A percentile compares a stretch with the other conserved stretches of the same genome.
These are phyloP conservation scores for Podaxis sp. DNA, from an alignment of 768 basidiomycete species.

Conservation along the genomic window DNA sequence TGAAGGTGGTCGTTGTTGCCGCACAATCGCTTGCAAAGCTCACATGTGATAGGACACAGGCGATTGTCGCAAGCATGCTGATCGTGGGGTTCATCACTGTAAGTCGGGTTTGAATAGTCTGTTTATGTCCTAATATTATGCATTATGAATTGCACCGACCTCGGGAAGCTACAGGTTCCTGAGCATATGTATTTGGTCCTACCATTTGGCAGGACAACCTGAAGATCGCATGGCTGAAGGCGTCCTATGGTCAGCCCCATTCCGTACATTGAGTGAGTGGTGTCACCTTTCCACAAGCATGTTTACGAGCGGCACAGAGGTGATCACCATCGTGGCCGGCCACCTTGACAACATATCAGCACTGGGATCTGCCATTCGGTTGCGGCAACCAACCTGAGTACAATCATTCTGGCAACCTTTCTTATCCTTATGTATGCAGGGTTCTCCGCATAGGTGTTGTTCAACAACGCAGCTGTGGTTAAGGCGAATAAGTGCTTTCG, in stretches of 20 bases:
- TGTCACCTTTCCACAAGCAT: constrained; percentile 55
- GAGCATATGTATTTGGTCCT: constrained; percentile 36
- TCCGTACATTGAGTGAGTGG: constrained; percentile 13
- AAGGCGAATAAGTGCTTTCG: neutral
- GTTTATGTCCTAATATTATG: neutral
- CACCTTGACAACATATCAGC: constrained; percentile 33
- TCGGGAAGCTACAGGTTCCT: constrained; percentile 40
- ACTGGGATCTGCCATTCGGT: neutral
- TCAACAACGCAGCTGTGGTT: constrained; percentile 53
- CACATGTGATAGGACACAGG: constrained; percentile 53
- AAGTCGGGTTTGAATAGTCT: neutral
- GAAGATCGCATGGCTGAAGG: constrained; percentile 39
- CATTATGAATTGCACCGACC: constrained; percentile 27
- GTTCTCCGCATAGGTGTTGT: constrained; percentile 53
- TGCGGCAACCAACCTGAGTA: constrained; percentile 38
- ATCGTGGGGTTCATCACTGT: constrained; percentile 44
- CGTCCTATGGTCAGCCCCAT: neutral
- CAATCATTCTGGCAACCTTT: constrained; percentile 54
- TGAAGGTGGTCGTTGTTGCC: constrained; percentile 50
- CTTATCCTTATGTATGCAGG: constrained; percentile 44
- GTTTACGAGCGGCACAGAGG: constrained; percentile 49
- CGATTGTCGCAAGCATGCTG: constrained; percentile 51
- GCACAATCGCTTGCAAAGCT: constrained; percentile 57
- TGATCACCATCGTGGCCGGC: constrained; percentile 50
- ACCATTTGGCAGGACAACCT: constrained; percentile 26